Conservation (phyloP, 768 basidiomycete species). For the Hygrophorus pudorinus region DNA sequence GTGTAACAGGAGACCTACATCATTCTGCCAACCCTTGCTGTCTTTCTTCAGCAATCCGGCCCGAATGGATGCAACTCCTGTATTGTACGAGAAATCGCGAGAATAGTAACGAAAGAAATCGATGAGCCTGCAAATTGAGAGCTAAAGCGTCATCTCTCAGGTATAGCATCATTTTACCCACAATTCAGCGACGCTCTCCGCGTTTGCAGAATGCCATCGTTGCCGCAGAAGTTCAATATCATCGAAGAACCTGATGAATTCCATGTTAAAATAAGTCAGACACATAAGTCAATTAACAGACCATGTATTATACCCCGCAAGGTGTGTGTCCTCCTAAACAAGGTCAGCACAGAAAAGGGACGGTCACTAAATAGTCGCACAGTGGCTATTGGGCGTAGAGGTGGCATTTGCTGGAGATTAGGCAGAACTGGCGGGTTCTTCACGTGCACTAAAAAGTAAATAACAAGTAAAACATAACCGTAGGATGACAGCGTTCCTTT, state of each 20-base stretch:
- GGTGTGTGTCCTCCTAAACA: constrained; percentile 65
- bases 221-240: constrained; percentile 88
- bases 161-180: constrained; percentile 27
- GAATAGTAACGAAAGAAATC: constrained; percentile 98
- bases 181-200: constrained; percentile 90
- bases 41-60: constrained; percentile 86
- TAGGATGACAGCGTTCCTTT: constrained; percentile 95
- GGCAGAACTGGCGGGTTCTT: constrained; percentile 95
- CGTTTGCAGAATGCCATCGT: constrained; percentile 91
- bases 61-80: constrained; percentile 85
- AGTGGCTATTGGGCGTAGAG: constrained; percentile 75
- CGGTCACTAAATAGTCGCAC: constrained; percentile 26
- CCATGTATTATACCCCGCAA: constrained; percentile 80
- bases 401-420: constrained; percentile 92
- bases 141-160: constrained; percentile 4
- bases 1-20: constrained; percentile 40
- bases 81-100: constrained; percentile 87
- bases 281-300: constrained; percentile 16
- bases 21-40: constrained; percentile 89
- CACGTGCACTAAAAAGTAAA: constrained; percentile 96
- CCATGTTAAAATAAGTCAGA: constrained; percentile 9
- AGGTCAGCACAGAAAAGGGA: constrained; percentile 2
- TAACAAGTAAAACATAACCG: constrained; percentile 95
- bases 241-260: constrained; percentile 76
- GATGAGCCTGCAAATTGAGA: constrained; percentile 53